These are phyloP conservation scores for Phytophthora pseudosyringae DNA, from an alignment of 352 stramenopile genomes.

Conservation along the genomic window DNA sequence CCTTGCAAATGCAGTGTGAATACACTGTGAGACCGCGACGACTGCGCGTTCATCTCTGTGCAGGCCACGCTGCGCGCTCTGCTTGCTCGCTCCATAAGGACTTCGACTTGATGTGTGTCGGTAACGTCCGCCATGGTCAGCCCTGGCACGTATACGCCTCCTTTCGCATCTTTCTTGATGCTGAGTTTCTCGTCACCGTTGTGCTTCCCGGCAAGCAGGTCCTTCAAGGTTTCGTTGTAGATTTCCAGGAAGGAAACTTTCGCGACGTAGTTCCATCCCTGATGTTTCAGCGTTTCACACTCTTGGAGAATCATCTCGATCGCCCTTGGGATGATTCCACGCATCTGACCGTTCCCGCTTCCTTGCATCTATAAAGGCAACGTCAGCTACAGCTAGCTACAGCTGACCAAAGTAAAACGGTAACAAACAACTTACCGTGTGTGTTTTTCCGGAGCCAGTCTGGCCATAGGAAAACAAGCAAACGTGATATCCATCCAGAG, in stretches of 20 bases:
- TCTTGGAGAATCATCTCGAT: constrained; percentile 96
- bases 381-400: constrained; percentile 4
- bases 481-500: constrained; percentile 97
- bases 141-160: constrained; percentile 68
- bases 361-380: constrained; percentile 93
- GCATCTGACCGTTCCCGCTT: constrained; percentile 94
- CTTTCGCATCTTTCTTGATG: constrained; percentile 81
- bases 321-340: constrained; percentile 97
- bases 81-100: constrained; percentile 79
- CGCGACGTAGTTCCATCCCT: constrained; percentile 96
- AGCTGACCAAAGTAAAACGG: not conserved
- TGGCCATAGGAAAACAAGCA: constrained; percentile 97
- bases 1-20: constrained; percentile 83
- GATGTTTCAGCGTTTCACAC: constrained; percentile 55
- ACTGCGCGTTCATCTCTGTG: constrained; percentile 95
- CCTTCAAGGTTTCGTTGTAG: constrained; percentile 98
- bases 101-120: constrained; percentile 68
- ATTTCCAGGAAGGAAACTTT: constrained; percentile 99
- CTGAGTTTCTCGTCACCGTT: constrained; percentile 54
- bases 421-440: constrained; percentile 68
- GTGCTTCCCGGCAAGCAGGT: constrained; percentile 92
- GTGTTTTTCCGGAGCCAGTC: constrained; percentile 94
- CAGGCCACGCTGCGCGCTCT: constrained; percentile 74
- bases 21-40: constrained; percentile 80
- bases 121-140: constrained; percentile 62